Percentiles rank a stretch among this genome's conserved stretches.
Evolutionary conservation across 768 basidiomycete species (phyloP).

Genomic region (Mycena capillaripes): DNA sequence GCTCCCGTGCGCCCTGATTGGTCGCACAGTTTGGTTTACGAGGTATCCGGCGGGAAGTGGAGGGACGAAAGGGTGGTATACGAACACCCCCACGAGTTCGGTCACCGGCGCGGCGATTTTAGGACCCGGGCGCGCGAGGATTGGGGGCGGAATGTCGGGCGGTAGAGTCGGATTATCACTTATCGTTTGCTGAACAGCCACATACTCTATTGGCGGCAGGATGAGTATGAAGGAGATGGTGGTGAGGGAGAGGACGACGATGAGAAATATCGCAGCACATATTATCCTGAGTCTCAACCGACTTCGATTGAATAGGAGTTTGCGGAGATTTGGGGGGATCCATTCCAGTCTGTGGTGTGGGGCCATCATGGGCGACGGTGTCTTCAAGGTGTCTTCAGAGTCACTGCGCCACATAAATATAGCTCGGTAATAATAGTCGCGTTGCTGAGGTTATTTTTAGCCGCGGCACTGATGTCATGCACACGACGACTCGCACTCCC

Average conservation of each 20-base stretch:
- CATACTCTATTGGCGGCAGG: not conserved
- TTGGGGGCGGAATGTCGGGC: not conserved
- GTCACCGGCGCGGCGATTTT: not conserved
- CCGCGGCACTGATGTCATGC: not conserved
- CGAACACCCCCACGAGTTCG: not conserved
- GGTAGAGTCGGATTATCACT: constrained; percentile 9
- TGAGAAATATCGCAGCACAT: constrained; percentile 24
- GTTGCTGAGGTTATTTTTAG: not conserved
- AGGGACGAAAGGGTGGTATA: constrained; percentile 32
- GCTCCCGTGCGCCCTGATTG: constrained; percentile 23
- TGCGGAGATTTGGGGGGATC: not conserved
- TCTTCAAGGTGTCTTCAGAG: not conserved
- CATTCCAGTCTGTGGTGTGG: not conserved
- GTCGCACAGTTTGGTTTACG: constrained; percentile 26
- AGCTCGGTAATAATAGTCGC: not conserved
- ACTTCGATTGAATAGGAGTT: constrained; percentile 8
- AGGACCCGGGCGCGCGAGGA: not conserved
- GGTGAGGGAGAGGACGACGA: constrained; percentile 32
- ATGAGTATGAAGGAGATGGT: not conserved
- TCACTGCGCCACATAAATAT: not conserved
- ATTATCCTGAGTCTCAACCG: constrained; percentile 7
- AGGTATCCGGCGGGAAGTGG: constrained; percentile 13
- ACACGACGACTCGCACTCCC: not conserved
- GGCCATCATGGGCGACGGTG: not conserved
- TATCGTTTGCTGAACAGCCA: not conserved